Evolutionary conservation across 352 stramenopile genomes (phyloP).

Genomic region (Blastocystis sp.): DNA sequence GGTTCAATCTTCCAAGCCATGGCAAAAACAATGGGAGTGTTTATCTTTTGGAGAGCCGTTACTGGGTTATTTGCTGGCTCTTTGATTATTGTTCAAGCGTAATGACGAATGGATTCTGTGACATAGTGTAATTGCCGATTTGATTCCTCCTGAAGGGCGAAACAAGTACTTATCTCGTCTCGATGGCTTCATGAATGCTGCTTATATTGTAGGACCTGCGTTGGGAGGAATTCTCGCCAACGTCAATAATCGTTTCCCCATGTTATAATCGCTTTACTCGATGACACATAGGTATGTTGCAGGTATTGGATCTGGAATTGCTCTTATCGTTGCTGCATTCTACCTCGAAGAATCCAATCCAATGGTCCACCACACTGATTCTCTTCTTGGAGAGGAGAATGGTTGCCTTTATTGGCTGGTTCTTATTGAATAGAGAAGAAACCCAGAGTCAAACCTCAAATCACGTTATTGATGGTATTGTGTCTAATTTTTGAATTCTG

Average conservation of each 20-base stretch:
- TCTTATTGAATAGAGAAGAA: neutral
- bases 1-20: slow-evolving; percentile 56
- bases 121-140: slow-evolving; percentile 57
- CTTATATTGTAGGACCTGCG: slow-evolving; percentile 37
- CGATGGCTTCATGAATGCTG: slow-evolving; percentile 24
- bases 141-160: slow-evolving; percentile 8
- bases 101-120: neutral
- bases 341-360: slow-evolving; percentile 43
- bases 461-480: neutral
- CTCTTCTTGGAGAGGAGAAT: neutral
- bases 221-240: slow-evolving; percentile 20
- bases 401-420: neutral
- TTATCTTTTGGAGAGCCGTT: slow-evolving; percentile 33
- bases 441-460: neutral
- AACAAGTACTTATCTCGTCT: slow-evolving; percentile 16
- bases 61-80: slow-evolving; percentile 54
- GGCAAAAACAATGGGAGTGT: neutral
- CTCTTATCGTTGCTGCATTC: slow-evolving; percentile 8
- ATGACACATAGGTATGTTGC: neutral
- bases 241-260: neutral
- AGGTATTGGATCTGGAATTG: neutral
- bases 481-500: slow-evolving; percentile 53
- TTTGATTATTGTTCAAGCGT: slow-evolving; percentile 35
- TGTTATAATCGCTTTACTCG: neutral
- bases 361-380: neutral